A percentile compares a stretch with the other conserved stretches of the same genome.
These are phyloP conservation scores for Aspergillus indologenus DNA, from an alignment of 495 filamentous ascomycete species.

Conservation along the genomic window DNA sequence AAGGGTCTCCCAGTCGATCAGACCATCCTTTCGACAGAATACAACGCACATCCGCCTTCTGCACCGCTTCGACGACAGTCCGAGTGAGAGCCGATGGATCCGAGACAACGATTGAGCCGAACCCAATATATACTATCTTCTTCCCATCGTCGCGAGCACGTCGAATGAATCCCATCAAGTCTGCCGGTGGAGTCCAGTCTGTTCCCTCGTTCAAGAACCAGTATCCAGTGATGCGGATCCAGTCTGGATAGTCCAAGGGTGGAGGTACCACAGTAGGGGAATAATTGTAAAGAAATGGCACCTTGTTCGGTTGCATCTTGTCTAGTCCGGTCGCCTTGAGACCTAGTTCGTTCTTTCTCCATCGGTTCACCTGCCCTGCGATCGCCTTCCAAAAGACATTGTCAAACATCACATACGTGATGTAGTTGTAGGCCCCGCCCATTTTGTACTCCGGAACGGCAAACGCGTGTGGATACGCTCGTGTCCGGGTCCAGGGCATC, in stretches of 20 bases:
- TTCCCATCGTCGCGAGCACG: constrained; percentile 76
- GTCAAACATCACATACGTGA: constrained; percentile 97
- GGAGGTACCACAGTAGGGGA: constrained; percentile 88
- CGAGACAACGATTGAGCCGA: constrained; percentile 92
- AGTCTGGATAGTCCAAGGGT: constrained; percentile 93
- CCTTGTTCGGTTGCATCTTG: constrained; percentile 92
- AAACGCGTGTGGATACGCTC: constrained; percentile 96
- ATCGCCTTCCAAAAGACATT: constrained; percentile 95
- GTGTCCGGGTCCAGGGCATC: constrained; percentile 97
- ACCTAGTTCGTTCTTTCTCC: constrained; percentile 76
- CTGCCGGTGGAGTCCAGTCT: constrained; percentile 71
- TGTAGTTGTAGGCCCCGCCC: constrained; percentile 91
- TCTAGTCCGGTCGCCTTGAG: constrained; percentile 79
- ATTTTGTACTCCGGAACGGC: constrained; percentile 90
- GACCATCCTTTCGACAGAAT: constrained; percentile 99
- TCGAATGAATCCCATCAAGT: constrained; percentile 75
- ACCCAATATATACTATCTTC: constrained; percentile 95
- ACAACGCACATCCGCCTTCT: constrained; percentile 90
- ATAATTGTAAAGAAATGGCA: constrained; percentile 97
- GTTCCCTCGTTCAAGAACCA: constrained; percentile 89
- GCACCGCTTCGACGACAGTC: constrained; percentile 84
- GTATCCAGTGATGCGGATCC: constrained; percentile 95
- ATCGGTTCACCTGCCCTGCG: constrained; percentile 86
- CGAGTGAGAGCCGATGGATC: constrained; percentile 84
- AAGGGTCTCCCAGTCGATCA: constrained; percentile 69